Base-by-base conservation (phyloP, 768 basidiomycete genomes). In the Rossbeevera mucosa region DNA sequence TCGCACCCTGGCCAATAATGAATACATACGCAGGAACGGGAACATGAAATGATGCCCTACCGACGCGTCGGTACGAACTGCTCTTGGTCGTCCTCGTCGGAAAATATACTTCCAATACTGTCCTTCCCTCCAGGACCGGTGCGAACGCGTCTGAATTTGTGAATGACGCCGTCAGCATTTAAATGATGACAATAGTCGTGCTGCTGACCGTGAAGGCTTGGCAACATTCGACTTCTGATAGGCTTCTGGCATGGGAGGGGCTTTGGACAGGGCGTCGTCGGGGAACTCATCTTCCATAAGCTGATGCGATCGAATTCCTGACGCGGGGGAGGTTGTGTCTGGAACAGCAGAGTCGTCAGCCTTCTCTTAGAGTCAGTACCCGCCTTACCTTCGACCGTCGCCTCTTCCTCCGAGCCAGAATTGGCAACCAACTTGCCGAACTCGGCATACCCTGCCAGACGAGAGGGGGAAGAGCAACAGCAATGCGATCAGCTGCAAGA, bases 61-160 rank as follows among this genome's bases (percentile, higher is more conserved):
- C 81, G 78, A 60, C 87, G 82, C 16, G 86, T 85, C 5, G 87
- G 87, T 59, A 82, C 80, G 64, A 86, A 88, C 51, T 76, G 73
- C 22, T 76, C 72, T 18, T 59, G 29, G 13, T 57, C 67, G 7
- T 75, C 68, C 7, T 75, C 75, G 0, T 68, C 50, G 29, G 73
- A 76, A 74, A 81, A 86, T 38, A 86, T 70, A 22, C 30, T 51
- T 47, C 49, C 65, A 4, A 72, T 53, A 42, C 56, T 68, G 29
- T 59, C 59, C 21, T 33, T 24, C 5, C 72, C 71, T 5, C 71
- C 71, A 5, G 68, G 68, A 13, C 7, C 47, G 29, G 65, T 64
- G 44, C 72, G 66, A 36, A 69, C 64, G n/a, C 71, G 71, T 47
- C 71, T 72, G 18, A 7, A 53, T 69, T 36, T 7, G 18, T 42